Evolutionary conservation across 1,284 basidiomycete genomes (phyloP).

Genomic region (Pseudozyma thailandica): DNA sequence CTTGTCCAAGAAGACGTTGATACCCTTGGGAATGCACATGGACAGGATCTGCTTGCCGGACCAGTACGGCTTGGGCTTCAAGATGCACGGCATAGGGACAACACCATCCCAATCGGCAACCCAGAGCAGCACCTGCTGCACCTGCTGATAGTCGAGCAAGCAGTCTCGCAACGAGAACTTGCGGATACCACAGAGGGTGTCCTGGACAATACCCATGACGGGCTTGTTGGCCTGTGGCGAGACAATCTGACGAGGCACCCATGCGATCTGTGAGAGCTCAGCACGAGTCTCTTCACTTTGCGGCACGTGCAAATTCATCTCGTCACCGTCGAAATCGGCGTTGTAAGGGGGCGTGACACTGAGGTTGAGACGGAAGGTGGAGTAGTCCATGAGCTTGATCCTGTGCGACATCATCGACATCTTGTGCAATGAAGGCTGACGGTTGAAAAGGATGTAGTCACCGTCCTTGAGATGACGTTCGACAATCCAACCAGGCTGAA

Average conservation of each 20-base stretch:
- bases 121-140: slow-evolving; percentile 98
- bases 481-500: slow-evolving; percentile 99
- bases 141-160: slow-evolving; percentile 65
- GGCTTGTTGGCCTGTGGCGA: slow-evolving; percentile 99
- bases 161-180: slow-evolving; percentile 93
- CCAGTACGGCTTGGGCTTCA: slow-evolving; percentile 98
- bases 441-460: slow-evolving; percentile 91
- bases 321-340: slow-evolving; percentile 90
- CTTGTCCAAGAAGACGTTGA: slow-evolving; percentile 78
- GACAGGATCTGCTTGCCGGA: slow-evolving; percentile 96
- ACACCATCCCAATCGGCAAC: slow-evolving; percentile 95
- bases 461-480: slow-evolving; percentile 97
- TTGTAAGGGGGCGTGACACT: slow-evolving; percentile 75
- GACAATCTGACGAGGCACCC: slow-evolving; percentile 99
- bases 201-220: slow-evolving; percentile 99
- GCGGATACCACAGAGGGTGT: slow-evolving; percentile 95
- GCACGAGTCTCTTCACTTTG: slow-evolving; percentile 99
- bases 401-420: slow-evolving; percentile 99
- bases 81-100: slow-evolving; percentile 89
- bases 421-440: slow-evolving; percentile 97
- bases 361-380: slow-evolving; percentile 96
- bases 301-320: slow-evolving; percentile 96
- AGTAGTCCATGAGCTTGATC: slow-evolving; percentile 97
- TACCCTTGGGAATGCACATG: slow-evolving; percentile 91
- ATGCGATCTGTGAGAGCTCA: slow-evolving; percentile 96